Percentiles rank a stretch among this genome's conserved stretches.
phyloP scores from a whole-genome alignment of 306 rosid species.

The Prunus dulcis region DNA sequence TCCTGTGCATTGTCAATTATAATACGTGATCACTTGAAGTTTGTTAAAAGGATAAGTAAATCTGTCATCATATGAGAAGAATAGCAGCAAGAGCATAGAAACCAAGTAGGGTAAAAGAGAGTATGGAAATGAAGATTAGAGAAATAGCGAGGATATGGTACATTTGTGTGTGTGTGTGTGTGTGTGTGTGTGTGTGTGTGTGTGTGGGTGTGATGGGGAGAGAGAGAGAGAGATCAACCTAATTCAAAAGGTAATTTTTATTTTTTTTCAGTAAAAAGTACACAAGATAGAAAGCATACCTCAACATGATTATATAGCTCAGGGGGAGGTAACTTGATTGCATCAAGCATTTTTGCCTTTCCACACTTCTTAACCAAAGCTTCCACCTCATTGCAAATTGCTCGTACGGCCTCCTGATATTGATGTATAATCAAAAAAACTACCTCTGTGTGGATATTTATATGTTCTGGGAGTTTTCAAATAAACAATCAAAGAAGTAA shows the following conservation, averaged over 20 bases:
- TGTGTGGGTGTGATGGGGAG: neutral
- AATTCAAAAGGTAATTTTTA: neutral
- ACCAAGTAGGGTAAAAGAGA: neutral
- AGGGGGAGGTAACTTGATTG: slow-evolving; percentile 86
- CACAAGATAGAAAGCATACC: slow-evolving; percentile 43
- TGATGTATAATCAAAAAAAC: slow-evolving; percentile 24
- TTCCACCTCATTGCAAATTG: slow-evolving; percentile 81
- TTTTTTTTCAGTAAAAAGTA: neutral
- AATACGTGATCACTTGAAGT: slow-evolving; percentile 4
- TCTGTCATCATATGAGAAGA: neutral
- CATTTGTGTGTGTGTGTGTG: neutral
- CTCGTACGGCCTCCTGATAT: slow-evolving; percentile 79
- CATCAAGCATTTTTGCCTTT: slow-evolving; percentile 90
- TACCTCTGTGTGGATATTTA: neutral
- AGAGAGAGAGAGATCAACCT: neutral
- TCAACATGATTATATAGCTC: slow-evolving; percentile 79
- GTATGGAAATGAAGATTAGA: too few relatives aligned
- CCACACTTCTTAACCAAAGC: slow-evolving; percentile 86
- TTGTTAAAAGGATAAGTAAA: slow-evolving; percentile 19
- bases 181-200: neutral
- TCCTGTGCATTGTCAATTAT: slow-evolving; percentile 46
- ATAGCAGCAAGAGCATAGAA: neutral
- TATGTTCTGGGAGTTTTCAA: neutral
- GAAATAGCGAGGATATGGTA: neutral
- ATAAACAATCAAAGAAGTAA: slow-evolving; percentile 24